phyloP scores from a whole-genome alignment of 164 flowering plant genomes.

The Pachysandra terminalis region DNA sequence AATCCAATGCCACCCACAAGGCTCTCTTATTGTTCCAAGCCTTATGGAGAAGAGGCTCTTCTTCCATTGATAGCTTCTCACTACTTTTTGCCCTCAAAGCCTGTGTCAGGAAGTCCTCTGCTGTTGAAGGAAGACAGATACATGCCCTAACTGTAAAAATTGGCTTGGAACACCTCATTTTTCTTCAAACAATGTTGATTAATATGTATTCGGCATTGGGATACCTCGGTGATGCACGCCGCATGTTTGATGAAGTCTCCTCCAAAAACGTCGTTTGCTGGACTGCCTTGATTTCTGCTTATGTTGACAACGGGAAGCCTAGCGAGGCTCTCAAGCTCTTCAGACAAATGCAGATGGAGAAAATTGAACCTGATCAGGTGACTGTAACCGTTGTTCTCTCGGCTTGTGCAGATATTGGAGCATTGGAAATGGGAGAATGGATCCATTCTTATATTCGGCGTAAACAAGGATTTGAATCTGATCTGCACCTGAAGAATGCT shows the following conservation, averaged over 20 bases:
- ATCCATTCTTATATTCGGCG: background rate
- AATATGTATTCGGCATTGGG: constrained; percentile 27
- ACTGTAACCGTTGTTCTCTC: background rate
- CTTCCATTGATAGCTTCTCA: no score
- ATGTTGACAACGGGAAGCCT: background rate
- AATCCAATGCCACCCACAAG: constrained; percentile 20
- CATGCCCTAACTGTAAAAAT: no score
- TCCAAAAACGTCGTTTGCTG: background rate
- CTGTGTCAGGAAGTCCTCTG: no score
- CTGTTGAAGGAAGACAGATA: no score
- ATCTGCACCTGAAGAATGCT: background rate
- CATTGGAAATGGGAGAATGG: background rate
- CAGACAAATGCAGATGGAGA: background rate
- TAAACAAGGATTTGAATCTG: constrained; percentile 2
- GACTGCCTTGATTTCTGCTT: constrained; percentile 13
- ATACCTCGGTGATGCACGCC: background rate
- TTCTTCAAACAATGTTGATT: constrained; percentile 18
- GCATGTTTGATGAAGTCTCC: background rate
- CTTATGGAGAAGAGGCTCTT: constrained; percentile 14
- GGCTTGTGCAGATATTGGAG: background rate
- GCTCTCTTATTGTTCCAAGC: no score
- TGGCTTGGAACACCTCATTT: no score
- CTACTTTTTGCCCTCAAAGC: no score
- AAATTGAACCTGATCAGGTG: background rate
- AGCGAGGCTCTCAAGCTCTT: background rate